Evolutionary conservation across 345 rosid genomes (phyloP).

Genomic region (Eucalyptus lansdowneana): DNA sequence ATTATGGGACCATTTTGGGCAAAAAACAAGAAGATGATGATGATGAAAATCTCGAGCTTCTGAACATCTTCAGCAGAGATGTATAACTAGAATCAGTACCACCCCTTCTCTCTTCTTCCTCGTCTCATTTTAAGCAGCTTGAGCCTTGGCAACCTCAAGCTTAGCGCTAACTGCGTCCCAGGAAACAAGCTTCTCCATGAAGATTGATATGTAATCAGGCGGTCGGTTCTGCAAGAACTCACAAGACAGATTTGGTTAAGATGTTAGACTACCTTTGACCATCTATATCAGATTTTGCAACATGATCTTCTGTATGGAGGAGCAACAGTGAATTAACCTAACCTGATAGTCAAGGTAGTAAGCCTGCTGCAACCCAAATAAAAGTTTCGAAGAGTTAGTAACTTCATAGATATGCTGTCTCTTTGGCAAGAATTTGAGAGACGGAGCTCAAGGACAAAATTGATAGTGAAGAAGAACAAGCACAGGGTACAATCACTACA

Average conservation of each 20-base stretch:
- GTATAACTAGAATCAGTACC: constrained; percentile 10
- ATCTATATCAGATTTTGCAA: background rate
- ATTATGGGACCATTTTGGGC: background rate
- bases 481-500: background rate
- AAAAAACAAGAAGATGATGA: background rate
- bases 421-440: constrained; percentile 2
- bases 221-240: constrained; percentile 44
- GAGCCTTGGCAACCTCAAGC: constrained; percentile 52
- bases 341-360: constrained; percentile 96
- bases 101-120: background rate
- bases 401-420: background rate
- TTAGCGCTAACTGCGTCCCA: constrained; percentile 70
- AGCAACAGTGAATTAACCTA: background rate
- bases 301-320: background rate
- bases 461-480: background rate
- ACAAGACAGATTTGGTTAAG: background rate
- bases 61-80: constrained; percentile 22
- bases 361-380: constrained; percentile 38
- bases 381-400: background rate
- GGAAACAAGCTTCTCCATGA: constrained; percentile 80
- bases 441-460: background rate
- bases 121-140: constrained; percentile 24
- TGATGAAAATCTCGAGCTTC: constrained; percentile 13
- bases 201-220: constrained; percentile 49
- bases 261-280: background rate